phyloP scores from a whole-genome alignment of 1,284 basidiomycete species.

The Cryptococcus sp. region DNA sequence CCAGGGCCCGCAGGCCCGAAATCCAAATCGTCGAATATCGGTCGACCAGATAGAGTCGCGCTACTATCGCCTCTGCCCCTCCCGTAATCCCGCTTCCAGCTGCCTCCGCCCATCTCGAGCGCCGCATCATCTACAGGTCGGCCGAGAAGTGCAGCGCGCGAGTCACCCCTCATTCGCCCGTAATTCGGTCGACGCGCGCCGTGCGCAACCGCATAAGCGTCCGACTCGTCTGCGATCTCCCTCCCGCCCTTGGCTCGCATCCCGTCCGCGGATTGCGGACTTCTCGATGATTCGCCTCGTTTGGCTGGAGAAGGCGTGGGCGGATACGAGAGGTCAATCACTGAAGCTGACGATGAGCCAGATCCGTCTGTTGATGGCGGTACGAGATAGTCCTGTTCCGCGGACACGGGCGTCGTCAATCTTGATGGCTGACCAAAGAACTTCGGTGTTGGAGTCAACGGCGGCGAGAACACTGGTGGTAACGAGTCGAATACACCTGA shows the following conservation, averaged over 20 bases:
- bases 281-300: not conserved
- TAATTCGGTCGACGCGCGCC: slow-evolving; percentile 34
- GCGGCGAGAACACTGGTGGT: not conserved
- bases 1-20: not conserved
- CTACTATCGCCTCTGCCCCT: slow-evolving; percentile 3
- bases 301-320: not conserved
- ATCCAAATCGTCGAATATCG: slow-evolving; percentile 9
- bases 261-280: not conserved
- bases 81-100: slow-evolving; percentile 10
- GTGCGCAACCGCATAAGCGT: slow-evolving; percentile 30
- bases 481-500: not conserved
- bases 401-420: not conserved
- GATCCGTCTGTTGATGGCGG: not conserved
- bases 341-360: slow-evolving; percentile 1
- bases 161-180: slow-evolving; percentile 37
- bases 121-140: slow-evolving; percentile 22
- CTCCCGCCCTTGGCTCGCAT: slow-evolving; percentile 20
- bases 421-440: not conserved
- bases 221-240: slow-evolving; percentile 37
- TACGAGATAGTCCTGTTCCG: not conserved
- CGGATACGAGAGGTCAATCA: not conserved
- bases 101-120: slow-evolving; percentile 14
- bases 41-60: not conserved
- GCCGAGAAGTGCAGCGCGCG: slow-evolving; percentile 36
- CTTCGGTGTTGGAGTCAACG: not conserved